Evolutionary conservation across 352 stramenopile genomes (phyloP).

Genomic region (Phytophthora lateralis): DNA sequence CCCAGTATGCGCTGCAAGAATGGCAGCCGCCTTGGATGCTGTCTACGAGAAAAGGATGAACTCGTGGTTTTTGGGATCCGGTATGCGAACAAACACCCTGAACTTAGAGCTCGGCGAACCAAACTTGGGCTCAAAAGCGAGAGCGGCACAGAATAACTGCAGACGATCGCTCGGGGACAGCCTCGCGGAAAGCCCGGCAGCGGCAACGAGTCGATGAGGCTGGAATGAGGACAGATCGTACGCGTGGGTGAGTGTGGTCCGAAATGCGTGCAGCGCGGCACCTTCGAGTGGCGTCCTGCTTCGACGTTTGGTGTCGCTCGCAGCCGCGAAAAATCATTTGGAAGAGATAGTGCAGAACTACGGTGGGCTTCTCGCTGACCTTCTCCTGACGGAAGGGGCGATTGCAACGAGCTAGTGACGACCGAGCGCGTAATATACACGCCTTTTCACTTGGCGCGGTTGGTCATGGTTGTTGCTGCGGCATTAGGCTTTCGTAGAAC

Average conservation of each 20-base stretch:
- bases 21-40: background rate
- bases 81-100: background rate
- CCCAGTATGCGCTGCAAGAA: too few species aligned
- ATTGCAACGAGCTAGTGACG: background rate
- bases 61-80: background rate
- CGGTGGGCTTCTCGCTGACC: background rate
- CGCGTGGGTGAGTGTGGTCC: background rate
- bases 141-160: background rate
- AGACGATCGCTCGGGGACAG: background rate
- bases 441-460: too few species aligned
- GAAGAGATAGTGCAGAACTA: background rate
- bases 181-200: background rate
- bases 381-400: background rate
- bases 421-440: too few species aligned
- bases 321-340: background rate
- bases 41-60: background rate
- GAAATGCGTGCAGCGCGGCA: background rate
- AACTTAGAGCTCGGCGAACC: background rate
- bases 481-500: too few species aligned
- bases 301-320: background rate
- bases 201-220: background rate
- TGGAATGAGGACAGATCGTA: background rate
- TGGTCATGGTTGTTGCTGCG: too few species aligned
- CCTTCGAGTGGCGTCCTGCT: background rate
- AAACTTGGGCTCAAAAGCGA: too few species aligned